Conservation (phyloP, 1,139 yeast genomes). For the Meyerozyma smithsonii region DNA sequence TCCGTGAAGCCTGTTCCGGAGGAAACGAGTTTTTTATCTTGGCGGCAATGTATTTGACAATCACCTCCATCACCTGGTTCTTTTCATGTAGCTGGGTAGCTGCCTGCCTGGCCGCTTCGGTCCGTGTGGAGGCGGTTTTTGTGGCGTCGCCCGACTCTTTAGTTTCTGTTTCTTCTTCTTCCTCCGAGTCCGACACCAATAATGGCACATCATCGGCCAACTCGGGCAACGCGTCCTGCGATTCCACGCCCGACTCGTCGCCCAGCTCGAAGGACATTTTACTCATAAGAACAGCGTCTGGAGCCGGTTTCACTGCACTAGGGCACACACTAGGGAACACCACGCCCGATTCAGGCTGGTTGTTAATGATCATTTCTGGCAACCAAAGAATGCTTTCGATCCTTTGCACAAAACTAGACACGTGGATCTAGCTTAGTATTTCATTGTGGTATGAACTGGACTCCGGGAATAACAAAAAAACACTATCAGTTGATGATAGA, state of each 20-base stretch:
- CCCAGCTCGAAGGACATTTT: background rate
- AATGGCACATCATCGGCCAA: conserved; percentile 4
- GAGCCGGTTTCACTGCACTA: background rate
- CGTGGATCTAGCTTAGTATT: background rate
- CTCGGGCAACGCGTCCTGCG: background rate
- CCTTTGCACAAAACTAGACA: background rate
- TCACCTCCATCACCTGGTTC: conserved; percentile 38
- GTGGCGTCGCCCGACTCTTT: background rate
- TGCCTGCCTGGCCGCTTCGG: conserved; percentile 6
- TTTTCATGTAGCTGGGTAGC: conserved; percentile 13
- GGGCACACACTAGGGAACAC: background rate
- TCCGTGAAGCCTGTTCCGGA: conserved; percentile 27
- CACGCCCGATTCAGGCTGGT: background rate
- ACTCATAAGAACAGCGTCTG: background rate
- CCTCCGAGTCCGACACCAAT: conserved; percentile 4
- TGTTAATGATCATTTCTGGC: background rate
- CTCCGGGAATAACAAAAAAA: background rate
- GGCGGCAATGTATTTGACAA: conserved; percentile 42
- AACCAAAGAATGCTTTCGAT: background rate
- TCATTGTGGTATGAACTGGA: background rate
- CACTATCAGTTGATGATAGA: background rate
- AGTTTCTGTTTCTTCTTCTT: background rate
- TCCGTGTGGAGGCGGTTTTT: background rate
- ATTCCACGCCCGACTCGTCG: background rate
- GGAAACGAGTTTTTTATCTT: conserved; percentile 45